Evolutionary conservation across 2,329 filamentous ascomycete genomes (phyloP).

Genomic region (Aspergillus unguis): DNA sequence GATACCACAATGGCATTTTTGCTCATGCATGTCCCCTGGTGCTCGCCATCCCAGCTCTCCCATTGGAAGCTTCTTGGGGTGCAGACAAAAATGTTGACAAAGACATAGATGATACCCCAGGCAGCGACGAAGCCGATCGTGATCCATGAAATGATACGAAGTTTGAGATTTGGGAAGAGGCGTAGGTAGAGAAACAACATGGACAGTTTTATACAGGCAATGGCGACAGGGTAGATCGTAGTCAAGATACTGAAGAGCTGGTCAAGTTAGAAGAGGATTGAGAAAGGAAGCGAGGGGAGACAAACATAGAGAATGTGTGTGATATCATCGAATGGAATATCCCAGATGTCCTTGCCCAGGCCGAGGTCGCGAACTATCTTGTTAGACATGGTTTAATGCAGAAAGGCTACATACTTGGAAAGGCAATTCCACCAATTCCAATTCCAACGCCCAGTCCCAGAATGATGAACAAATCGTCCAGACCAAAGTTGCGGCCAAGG

Average conservation of each 20-base stretch:
- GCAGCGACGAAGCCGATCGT: not conserved
- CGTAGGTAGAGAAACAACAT: not conserved
- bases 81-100: not conserved
- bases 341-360: not conserved
- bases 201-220: not conserved
- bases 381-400: no score
- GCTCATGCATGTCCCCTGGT: not conserved
- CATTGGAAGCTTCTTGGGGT: not conserved
- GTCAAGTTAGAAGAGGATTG: no score
- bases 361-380: not conserved
- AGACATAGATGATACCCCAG: not conserved
- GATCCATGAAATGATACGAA: not conserved
- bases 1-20: not conserved
- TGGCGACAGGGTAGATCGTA: not conserved
- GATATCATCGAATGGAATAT: not conserved
- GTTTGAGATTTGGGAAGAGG: not conserved
- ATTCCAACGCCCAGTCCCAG: not conserved
- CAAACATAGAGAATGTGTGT: not conserved
- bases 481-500: not conserved
- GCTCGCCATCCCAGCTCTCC: conserved; percentile 8
- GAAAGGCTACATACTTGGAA: no score
- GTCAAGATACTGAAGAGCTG: not conserved
- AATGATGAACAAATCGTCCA: not conserved
- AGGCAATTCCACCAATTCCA: no score
- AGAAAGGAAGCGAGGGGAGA: not conserved